A percentile compares a stretch with the other conserved stretches of the same genome.
phyloP scores from a whole-genome alignment of 805 yeast species.

The Candida arabinofermentans region DNA sequence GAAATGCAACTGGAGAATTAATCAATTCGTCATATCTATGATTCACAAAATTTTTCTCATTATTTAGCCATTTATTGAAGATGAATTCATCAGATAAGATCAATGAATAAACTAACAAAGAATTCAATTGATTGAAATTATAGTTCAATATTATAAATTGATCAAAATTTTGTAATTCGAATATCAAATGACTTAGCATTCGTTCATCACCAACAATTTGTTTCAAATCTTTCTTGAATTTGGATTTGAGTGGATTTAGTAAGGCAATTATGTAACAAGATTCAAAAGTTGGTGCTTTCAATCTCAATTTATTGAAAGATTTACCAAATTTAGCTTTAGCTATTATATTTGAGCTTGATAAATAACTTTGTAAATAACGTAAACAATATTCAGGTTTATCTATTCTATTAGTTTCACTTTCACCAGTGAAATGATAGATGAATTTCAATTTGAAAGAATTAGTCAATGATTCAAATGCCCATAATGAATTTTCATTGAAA shows the following conservation, averaged over 20 bases:
- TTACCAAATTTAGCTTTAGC: constrained; percentile 30
- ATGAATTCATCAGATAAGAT: constrained; percentile 24
- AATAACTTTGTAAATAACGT: constrained; percentile 42
- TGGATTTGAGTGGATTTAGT: constrained; percentile 42
- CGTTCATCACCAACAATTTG: constrained; percentile 34
- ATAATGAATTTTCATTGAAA: constrained; percentile 14
- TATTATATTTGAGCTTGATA: constrained; percentile 27
- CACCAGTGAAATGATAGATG: constrained; percentile 55
- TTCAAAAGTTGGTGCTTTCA: constrained; percentile 16
- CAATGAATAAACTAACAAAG: constrained; percentile 24
- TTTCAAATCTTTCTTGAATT: constrained; percentile 32
- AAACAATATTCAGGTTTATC: constrained; percentile 75
- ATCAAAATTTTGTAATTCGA: constrained; percentile 58
- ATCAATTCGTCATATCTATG: constrained; percentile 50
- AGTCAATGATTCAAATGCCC: constrained; percentile 48
- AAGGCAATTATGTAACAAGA: constrained; percentile 43
- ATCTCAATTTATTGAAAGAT: constrained; percentile 18
- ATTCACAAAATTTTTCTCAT: constrained; percentile 50
- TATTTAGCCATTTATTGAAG: constrained; percentile 47
- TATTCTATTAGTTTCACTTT: constrained; percentile 55
- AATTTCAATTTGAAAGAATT: constrained; percentile 47
- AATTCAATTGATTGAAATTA: constrained; percentile 25
- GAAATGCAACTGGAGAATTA: constrained; percentile 44
- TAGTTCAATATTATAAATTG: constrained; percentile 40
- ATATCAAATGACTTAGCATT: constrained; percentile 53